These are phyloP conservation scores for Scleroderma citrinum DNA, from an alignment of 768 basidiomycete genomes.

Conservation along the genomic window DNA sequence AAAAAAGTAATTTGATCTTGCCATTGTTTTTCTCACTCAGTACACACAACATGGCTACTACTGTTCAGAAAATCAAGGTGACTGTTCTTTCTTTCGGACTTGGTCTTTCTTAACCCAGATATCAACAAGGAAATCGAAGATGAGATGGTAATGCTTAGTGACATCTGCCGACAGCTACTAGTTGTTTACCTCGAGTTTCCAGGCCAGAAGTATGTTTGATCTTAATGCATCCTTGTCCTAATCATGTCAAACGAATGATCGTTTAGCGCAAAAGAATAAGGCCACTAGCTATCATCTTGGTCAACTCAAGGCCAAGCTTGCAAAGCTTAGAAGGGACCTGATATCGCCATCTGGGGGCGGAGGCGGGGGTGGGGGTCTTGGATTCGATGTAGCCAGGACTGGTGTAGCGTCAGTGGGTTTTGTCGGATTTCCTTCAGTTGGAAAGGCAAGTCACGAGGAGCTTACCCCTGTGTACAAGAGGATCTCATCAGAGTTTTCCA, in stretches of 20 bases:
- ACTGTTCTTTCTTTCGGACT: conserved; percentile 13
- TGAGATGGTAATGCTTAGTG: conserved; percentile 72
- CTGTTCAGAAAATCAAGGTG: conserved; percentile 87
- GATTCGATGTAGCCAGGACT: conserved; percentile 97
- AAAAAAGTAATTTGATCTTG: background rate
- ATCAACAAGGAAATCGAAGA: conserved; percentile 79
- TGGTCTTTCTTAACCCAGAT: conserved; percentile 7
- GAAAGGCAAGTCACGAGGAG: conserved; percentile 52
- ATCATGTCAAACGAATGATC: conserved; percentile 9
- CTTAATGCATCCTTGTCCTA: conserved; percentile 7
- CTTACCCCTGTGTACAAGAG: conserved; percentile 5
- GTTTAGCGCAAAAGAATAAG: conserved; percentile 90
- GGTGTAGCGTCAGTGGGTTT: conserved; percentile 97
- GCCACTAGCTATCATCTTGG: conserved; percentile 95
- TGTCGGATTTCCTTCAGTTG: conserved; percentile 89
- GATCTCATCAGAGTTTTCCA: conserved; percentile 23
- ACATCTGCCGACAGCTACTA: conserved; percentile 7
- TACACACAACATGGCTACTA: conserved; percentile 53
- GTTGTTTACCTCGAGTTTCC: conserved; percentile 23
- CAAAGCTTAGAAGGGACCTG: conserved; percentile 92
- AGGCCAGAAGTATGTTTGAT: conserved; percentile 71
- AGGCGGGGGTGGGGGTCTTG: conserved; percentile 82
- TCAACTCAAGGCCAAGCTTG: conserved; percentile 96
- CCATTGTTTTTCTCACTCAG: conserved; percentile 2
- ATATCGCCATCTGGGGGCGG: conserved; percentile 72